Base-by-base conservation (phyloP, 345 rosid species). In the Eucalyptus dawsonii region DNA sequence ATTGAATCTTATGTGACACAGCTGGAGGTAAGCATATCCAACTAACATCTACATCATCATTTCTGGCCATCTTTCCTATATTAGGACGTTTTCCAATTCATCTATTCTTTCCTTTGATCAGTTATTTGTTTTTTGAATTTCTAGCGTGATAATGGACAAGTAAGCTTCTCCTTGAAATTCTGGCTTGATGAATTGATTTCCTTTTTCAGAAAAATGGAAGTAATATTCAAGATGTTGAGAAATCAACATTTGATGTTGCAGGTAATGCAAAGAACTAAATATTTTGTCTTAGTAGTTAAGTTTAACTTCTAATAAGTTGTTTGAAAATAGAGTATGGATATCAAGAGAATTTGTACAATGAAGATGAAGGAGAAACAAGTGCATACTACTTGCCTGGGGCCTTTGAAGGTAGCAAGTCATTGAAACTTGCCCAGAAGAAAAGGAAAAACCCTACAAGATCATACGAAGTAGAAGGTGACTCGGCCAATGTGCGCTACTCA, bases 351-450 rank as follows among this genome's bases (percentile, higher is more conserved):
- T 91, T 91, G 31, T 96, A 94, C 86, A 94, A 96, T 91, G 99
- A 98, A 89, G 99, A 96, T 91, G 99, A 98, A 92, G 98, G 94
- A 87, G 99, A 96, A 92, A 96, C 97, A 86, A 94, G 94, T 89
- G 88, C 94, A 50, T 97, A 93, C 90, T 95, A 95, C 94, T 92
- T 93, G 90, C 95, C 94, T 87, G 95, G 96, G 91, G 92, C 88
- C 89, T 94, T 95, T 65, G 98, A 95, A 87, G 92, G 91, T 86
- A 93, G 91, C 92, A 96, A 91, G 91, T 88, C 95, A 91, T 92
- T 90, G 60, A 96, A 95, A 89, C 90, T 88, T 87, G 90, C 93
- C 86, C 99, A 92, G 92, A 96, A 93, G 92, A 98, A 94, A 91
- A 90, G 91, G 93, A 96, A 95, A 93, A 91, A 89, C 91, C 60